phyloP scores from a whole-genome alignment of 2,329 filamentous ascomycete species.

The Teratosphaeriaceae sp. region DNA sequence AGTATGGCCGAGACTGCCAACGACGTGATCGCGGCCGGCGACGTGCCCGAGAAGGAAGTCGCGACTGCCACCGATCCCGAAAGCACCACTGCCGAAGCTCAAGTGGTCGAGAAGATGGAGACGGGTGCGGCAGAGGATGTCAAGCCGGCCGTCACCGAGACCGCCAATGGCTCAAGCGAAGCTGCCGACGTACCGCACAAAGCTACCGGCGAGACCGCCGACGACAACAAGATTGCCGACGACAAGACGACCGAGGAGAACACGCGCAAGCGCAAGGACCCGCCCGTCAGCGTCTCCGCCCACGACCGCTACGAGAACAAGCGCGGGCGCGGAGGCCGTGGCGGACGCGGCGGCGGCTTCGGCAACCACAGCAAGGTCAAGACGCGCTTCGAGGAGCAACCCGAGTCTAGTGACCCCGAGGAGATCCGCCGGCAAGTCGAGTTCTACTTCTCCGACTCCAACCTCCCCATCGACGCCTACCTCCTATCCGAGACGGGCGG shows the following conservation, averaged over 20 bases:
- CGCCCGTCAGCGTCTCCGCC: conserved; percentile 5
- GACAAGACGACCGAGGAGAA: not conserved
- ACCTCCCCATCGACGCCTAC: conserved; percentile 83
- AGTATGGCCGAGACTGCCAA: conserved; percentile 8
- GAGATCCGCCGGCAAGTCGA: conserved; percentile 89
- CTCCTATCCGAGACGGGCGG: conserved; percentile 74
- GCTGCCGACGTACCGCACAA: not conserved
- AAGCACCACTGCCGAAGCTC: not conserved
- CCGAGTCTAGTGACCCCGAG: conserved; percentile 67
- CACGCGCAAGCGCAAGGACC: conserved; percentile 9
- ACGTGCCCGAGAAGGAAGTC: conserved; percentile 10
- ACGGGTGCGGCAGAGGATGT: not conserved
- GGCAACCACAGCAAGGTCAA: conserved; percentile 15
- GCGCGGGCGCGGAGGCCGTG: conserved; percentile 8
- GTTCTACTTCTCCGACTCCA: conserved; percentile 92
- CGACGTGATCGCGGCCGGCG: conserved; percentile 7
- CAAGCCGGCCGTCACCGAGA: conserved; percentile 2
- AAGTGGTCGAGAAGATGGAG: not conserved
- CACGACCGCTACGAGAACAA: conserved; percentile 9
- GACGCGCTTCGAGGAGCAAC: conserved; percentile 40
- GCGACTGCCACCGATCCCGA: conserved; percentile 2
- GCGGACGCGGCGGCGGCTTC: conserved; percentile 9
- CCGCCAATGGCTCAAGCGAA: not conserved
- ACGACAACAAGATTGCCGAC: conserved; percentile 1
- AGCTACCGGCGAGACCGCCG: not conserved